phyloP scores from a whole-genome alignment of 2,329 filamentous ascomycete genomes.

The Annulohypoxylon truncatum region DNA sequence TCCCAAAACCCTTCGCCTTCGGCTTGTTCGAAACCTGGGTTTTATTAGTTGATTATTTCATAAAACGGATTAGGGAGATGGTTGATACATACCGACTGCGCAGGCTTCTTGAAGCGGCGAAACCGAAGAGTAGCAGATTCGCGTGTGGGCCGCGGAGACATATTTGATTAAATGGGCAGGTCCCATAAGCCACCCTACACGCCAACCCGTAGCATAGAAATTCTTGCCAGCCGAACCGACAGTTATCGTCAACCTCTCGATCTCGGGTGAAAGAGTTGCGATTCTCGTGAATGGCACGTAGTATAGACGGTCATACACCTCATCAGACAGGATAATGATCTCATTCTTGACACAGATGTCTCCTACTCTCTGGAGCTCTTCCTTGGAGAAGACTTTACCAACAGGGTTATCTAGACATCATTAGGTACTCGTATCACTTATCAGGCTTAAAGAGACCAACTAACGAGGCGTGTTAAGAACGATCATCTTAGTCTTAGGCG shows the following conservation, averaged over 20 bases:
- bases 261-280: constrained; percentile 88
- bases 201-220: constrained; percentile 98
- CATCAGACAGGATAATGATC: constrained; percentile 91
- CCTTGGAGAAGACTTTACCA: constrained; percentile 90
- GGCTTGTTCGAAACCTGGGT: constrained; percentile 82
- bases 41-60: not conserved
- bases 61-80: not conserved
- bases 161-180: constrained; percentile 89
- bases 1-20: constrained; percentile 90
- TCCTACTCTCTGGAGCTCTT: constrained; percentile 86
- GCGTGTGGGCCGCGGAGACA: constrained; percentile 90
- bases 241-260: constrained; percentile 88
- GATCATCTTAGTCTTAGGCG: constrained; percentile 92
- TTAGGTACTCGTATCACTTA: constrained; percentile 25
- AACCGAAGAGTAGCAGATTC: constrained; percentile 95
- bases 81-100: constrained; percentile 71
- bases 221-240: constrained; percentile 98
- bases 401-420: constrained; percentile 82
- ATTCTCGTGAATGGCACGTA: constrained; percentile 96
- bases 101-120: constrained; percentile 94
- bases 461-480: constrained; percentile 80
- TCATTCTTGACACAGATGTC: constrained; percentile 92
- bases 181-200: constrained; percentile 94
- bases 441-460: constrained; percentile 24
- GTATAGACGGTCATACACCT: constrained; percentile 94